Base-by-base conservation (phyloP, 2,329 filamentous ascomycete species). In the Paecilomyces sp. region DNA sequence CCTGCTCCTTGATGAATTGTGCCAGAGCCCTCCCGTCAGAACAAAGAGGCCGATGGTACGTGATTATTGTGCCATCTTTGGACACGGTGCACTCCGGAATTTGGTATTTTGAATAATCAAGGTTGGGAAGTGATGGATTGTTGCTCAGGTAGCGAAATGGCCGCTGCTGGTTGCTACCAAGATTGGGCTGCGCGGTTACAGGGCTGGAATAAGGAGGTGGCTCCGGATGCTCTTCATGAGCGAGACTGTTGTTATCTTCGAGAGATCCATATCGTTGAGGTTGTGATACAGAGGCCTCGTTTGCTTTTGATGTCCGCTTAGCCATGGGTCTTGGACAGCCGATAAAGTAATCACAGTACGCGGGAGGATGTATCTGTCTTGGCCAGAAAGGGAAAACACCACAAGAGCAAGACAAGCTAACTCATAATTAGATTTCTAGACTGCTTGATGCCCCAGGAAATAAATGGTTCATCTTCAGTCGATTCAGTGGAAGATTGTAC, bases 1-100 rank as follows among this genome's bases (percentile, higher is more conserved):
- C 67, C 58, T 73, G 69, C 15, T 67, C 62, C 59, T 62, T 58
- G 53, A 73, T 65, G 59, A 71, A 68, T 15, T 62, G 61, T 6
- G 64, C 58, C 11, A 73, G 63, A 25, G 60, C 60, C 25, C 62
- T 59, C 15, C 68, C 64, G 31, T 65, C 65, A 1, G 62, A 61
- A 11, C 63, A 61, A 5, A 70, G 58, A 22, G 64, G 62, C 8
- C 66, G 62, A 31, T 66, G 63, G 18, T 64, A 66, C 22, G 65
- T 68, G 25, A 66, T 67, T 34, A 70, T 58, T 30, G 63, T 63
- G 24, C 61, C 61, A 60, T 70, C 68, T 24, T 63, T 62, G 30
- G 68, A 70, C 12, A 70, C 54, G 8, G 61, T 62, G 8, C 64
- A 57, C 31, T 67, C 63, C 1, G 65, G 61, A 24, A 70, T 63